These are phyloP conservation scores for Pythium dissotocum DNA, from an alignment of 352 stramenopile species.

Conservation along the genomic window DNA sequence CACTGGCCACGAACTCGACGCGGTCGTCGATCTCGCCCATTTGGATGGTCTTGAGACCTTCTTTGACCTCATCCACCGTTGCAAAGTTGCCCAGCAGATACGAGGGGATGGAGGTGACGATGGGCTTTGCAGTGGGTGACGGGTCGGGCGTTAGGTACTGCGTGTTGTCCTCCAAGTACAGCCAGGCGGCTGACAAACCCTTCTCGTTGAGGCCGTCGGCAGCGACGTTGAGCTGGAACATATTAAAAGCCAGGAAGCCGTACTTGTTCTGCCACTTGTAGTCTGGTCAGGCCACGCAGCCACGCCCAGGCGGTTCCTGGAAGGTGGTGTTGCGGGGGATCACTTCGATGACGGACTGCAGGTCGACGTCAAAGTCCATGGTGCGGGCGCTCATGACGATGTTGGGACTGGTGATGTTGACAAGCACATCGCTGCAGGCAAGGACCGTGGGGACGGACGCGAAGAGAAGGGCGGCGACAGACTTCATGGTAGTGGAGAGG, in stretches of 20 bases:
- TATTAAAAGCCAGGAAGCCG: slow-evolving; percentile 34
- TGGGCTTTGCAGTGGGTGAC: slow-evolving; percentile 26
- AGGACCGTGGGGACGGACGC: not conserved
- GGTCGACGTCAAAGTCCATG: slow-evolving; percentile 15
- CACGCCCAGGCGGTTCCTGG: slow-evolving; percentile 25
- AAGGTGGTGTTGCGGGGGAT: slow-evolving; percentile 29
- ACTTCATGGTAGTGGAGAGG: not conserved
- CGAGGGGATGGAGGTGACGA: slow-evolving; percentile 55
- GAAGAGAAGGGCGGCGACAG: not conserved
- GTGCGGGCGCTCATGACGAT: not conserved
- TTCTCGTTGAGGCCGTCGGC: slow-evolving; percentile 33
- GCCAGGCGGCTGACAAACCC: slow-evolving; percentile 28
- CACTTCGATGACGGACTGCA: slow-evolving; percentile 30
- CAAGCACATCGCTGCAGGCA: not conserved
- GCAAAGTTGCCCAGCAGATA: slow-evolving; percentile 69
- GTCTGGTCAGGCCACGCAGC: slow-evolving; percentile 29
- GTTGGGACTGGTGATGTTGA: not conserved
- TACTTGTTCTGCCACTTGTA: slow-evolving; percentile 32
- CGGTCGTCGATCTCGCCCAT: slow-evolving; percentile 41
- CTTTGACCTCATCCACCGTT: slow-evolving; percentile 48
- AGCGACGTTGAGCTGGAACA: slow-evolving; percentile 30
- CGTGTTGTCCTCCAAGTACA: slow-evolving; percentile 20
- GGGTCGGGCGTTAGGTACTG: slow-evolving; percentile 38
- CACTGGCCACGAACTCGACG: slow-evolving; percentile 8
- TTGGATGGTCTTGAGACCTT: slow-evolving; percentile 43